phyloP scores from a whole-genome alignment of 306 rosid genomes.

The Quercus bicolor region DNA sequence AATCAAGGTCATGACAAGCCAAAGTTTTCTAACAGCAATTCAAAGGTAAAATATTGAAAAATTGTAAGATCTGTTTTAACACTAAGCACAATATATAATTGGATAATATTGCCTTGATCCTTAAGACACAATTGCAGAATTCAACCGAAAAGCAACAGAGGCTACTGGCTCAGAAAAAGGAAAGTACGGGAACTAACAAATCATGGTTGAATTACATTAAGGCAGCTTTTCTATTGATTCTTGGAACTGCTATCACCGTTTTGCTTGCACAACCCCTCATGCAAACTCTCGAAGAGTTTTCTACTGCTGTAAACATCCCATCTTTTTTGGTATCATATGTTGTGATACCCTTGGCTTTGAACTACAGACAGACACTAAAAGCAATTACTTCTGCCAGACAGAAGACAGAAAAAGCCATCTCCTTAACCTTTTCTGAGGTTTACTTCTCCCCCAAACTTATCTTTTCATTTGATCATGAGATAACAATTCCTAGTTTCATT shows the following conservation, averaged over 20 bases:
- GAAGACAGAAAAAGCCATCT: conserved; percentile 28
- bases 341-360: conserved; percentile 33
- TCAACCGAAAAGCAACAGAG: neutral
- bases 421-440: conserved; percentile 43
- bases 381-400: conserved; percentile 24
- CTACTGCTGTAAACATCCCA: conserved; percentile 30
- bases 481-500: too few relatives aligned
- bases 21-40: neutral
- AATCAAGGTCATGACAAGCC: neutral
- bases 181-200: neutral
- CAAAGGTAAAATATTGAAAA: conserved; percentile 7
- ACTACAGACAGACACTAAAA: conserved; percentile 13
- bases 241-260: conserved; percentile 24
- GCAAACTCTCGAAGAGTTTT: conserved; percentile 11
- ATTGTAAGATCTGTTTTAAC: neutral
- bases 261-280: conserved; percentile 29
- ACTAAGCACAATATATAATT: neutral
- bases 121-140: neutral
- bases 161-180: neutral
- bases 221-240: conserved; percentile 23
- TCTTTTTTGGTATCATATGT: conserved; percentile 32
- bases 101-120: neutral
- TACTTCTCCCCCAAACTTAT: neutral
- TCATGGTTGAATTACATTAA: conserved; percentile 23
- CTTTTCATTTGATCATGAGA: neutral